Percentiles rank a stretch among this genome's conserved stretches.
Conservation (phyloP, 1,284 basidiomycete species). For the Paramarasmius palmivorus region DNA sequence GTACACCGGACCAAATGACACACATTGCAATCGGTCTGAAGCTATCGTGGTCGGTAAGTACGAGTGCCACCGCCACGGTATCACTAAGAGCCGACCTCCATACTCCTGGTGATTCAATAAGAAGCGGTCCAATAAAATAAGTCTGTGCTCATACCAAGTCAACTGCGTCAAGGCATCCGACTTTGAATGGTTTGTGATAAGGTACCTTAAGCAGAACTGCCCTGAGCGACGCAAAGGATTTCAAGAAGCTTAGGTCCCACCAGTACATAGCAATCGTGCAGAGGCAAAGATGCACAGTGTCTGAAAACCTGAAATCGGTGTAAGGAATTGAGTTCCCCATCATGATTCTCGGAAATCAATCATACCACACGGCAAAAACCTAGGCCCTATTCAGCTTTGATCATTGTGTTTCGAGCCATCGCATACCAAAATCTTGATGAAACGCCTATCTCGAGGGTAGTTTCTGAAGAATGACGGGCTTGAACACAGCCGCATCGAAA, state of each 20-base stretch:
- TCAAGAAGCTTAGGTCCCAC: constrained; percentile 16
- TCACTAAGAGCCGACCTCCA: constrained; percentile 27
- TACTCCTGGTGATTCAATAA: constrained; percentile 30
- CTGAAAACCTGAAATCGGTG: constrained; percentile 10
- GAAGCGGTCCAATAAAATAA: neutral
- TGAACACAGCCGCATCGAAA: neutral
- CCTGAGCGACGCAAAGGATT: neutral
- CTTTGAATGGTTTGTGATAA: constrained; percentile 37
- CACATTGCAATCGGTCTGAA: constrained; percentile 46
- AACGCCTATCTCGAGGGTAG: constrained; percentile 32
- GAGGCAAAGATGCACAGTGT: constrained; percentile 33
- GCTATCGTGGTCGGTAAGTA: constrained; percentile 20
- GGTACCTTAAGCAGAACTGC: constrained; percentile 26
- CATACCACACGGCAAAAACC: constrained; percentile 34
- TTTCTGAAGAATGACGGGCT: constrained; percentile 22
- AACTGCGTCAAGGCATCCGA: constrained; percentile 31
- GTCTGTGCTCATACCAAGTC: constrained; percentile 29
- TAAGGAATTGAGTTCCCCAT: too few species aligned
- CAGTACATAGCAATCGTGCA: constrained; percentile 34
- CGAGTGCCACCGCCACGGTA: neutral
- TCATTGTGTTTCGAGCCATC: neutral
- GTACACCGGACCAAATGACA: constrained; percentile 6
- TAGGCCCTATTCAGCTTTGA: constrained; percentile 13
- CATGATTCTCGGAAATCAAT: too few species aligned
- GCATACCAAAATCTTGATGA: constrained; percentile 31